Percentiles rank a stretch among this genome's conserved stretches.
phyloP scores from a whole-genome alignment of 495 filamentous ascomycete genomes.

The Penicillium egyptiacum region DNA sequence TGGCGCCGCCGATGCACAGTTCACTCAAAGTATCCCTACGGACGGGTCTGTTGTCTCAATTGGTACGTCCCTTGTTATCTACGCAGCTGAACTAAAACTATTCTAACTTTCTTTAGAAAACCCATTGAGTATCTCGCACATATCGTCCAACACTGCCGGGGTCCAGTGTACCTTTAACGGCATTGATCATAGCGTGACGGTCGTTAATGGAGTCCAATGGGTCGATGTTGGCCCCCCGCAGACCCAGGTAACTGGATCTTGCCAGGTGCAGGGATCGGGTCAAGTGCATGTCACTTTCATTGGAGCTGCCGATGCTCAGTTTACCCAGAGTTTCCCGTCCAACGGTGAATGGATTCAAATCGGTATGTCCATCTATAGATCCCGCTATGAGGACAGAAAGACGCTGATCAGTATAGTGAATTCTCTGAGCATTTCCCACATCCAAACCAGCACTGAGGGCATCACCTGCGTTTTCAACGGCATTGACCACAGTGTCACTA shows the following conservation, averaged over 20 bases:
- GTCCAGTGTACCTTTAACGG: constrained; percentile 27
- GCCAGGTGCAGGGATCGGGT: constrained; percentile 13
- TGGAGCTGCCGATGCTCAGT: constrained; percentile 23
- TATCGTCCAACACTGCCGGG: constrained; percentile 20
- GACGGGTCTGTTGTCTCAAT: constrained; percentile 24
- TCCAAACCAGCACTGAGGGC: constrained; percentile 8
- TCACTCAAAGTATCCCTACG: constrained; percentile 27
- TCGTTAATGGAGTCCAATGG: constrained; percentile 19
- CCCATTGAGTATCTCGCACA: constrained; percentile 20
- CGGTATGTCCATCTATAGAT: constrained; percentile 12
- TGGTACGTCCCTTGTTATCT: constrained; percentile 13
- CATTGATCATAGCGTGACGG: constrained; percentile 25
- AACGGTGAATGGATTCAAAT: constrained; percentile 10
- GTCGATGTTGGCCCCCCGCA: constrained; percentile 40
- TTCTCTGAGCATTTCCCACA: constrained; percentile 22
- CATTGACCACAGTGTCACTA: constrained; percentile 18
- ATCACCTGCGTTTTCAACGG: constrained; percentile 17
- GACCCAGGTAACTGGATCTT: constrained; percentile 38
- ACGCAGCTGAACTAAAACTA: background rate
- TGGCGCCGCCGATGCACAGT: constrained; percentile 28
- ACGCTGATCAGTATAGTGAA: constrained; percentile 14
- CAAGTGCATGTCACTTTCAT: constrained; percentile 17
- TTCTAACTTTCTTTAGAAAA: constrained; percentile 20
- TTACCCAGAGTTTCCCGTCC: constrained; percentile 17
- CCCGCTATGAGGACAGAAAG: background rate